Evolutionary conservation across 495 filamentous ascomycete species (phyloP).

Genomic region (Thozetella sp.): DNA sequence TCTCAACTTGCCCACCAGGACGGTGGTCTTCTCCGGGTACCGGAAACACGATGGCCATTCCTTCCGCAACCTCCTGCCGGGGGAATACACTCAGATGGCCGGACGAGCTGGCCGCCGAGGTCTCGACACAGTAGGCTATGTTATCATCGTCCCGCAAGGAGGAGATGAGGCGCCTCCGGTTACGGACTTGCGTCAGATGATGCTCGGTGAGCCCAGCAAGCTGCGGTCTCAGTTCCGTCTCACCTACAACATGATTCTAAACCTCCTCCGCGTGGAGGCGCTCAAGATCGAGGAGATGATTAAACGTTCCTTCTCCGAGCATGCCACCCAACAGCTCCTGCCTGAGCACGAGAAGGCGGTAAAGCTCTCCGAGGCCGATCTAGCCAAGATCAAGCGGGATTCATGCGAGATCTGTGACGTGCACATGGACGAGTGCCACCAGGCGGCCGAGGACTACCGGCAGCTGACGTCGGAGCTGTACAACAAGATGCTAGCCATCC

Average conservation of each 20-base stretch:
- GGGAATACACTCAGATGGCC: conserved; percentile 99
- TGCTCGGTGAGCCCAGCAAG: conserved; percentile 93
- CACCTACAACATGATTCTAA: conserved; percentile 99
- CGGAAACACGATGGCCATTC: conserved; percentile 91
- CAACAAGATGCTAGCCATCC: conserved; percentile 67
- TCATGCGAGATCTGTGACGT: conserved; percentile 80
- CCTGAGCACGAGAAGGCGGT: conserved; percentile 95
- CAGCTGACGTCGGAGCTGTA: conserved; percentile 75
- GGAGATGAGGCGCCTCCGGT: conserved; percentile 88
- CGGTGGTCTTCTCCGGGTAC: conserved; percentile 96
- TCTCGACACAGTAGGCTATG: conserved; percentile 87
- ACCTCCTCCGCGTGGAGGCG: conserved; percentile 91
- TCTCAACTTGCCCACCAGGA: conserved; percentile 91
- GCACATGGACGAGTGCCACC: conserved; percentile 77
- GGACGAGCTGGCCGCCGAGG: conserved; percentile 92
- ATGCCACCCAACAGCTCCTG: conserved; percentile 93
- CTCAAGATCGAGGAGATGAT: conserved; percentile 99
- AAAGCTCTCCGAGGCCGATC: conserved; percentile 86
- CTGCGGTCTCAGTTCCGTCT: conserved; percentile 93
- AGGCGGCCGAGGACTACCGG: conserved; percentile 77
- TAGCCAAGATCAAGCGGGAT: conserved; percentile 87
- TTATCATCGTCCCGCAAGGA: conserved; percentile 82
- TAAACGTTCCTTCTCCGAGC: conserved; percentile 97
- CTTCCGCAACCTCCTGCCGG: conserved; percentile 89
- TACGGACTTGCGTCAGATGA: conserved; percentile 83